Base-by-base conservation (phyloP, 75 land plant genomes). In the Sequoia sempervirens region DNA sequence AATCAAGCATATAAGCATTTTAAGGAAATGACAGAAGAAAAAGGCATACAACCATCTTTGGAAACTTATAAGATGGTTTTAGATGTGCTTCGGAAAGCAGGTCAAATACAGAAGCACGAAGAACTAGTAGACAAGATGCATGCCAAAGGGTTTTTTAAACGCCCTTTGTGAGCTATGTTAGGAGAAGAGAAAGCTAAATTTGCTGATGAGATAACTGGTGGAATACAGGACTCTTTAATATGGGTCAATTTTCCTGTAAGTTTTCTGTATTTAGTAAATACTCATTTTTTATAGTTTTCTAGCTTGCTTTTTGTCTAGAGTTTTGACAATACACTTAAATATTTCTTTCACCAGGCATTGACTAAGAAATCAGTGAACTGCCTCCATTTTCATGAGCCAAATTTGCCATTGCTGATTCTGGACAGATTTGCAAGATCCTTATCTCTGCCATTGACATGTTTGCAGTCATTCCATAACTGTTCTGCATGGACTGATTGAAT, bases 21-120 rank as follows among this genome's bases (percentile, higher is more conserved):
- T 66, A 90, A 37, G 82, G 95, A 93, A 87, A 92, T 93, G 95
- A 50, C 92, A 52, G 93, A 93, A 82, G 95, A 89, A 84, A 93
- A 92, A 70, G 83, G 91, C 81, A 58, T 93, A 79, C 91, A 82
- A 45, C 95, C 95, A 18, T 80, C 84, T 69, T 0, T 50, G 69
- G 83, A 56, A 4, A 76, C 86, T 17, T 93, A 93, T 79, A 85
- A 89, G 78, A 93, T 92, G 95, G 95, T 92, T 40, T 47, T 90
- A 81, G 81, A 87, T 70, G 83, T 85, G 85, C 86, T 93, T 84
- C 92, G 92, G 83, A 89, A 89, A 46, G 92, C 93, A 1, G 95
- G 91, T 36, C 88, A 93, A 88, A 23, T 93, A 53, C 85, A 89
- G 86, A 92, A 90, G 83, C 93, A 89, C 47, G 92, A 93, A 86